phyloP scores from a whole-genome alignment of 2,329 filamentous ascomycete species.

The Diaporthe citrichinensis region DNA sequence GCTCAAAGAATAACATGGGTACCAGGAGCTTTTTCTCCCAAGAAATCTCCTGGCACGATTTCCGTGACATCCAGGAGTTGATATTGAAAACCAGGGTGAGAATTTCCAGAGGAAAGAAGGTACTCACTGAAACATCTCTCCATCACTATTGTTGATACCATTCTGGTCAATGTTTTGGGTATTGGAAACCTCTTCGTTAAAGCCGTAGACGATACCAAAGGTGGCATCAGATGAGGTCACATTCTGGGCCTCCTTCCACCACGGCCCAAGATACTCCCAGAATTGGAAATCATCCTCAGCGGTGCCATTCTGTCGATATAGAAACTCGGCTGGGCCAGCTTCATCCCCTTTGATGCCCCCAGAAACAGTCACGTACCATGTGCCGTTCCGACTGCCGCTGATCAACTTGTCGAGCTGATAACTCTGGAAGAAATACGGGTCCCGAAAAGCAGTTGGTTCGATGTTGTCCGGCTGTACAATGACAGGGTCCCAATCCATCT shows the following conservation, averaged over 20 bases:
- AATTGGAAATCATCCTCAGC: constrained; percentile 53
- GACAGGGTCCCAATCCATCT: constrained; percentile 53
- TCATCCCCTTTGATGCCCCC: constrained; percentile 53
- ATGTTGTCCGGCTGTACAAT: constrained; percentile 50
- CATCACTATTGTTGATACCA: constrained; percentile 55
- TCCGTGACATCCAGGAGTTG: too few relatives aligned
- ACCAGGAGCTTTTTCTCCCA: not conserved
- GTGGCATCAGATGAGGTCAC: constrained; percentile 52
- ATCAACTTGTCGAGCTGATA: constrained; percentile 52
- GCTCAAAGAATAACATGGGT: not conserved
- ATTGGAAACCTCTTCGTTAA: constrained; percentile 62
- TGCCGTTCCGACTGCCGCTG: constrained; percentile 47
- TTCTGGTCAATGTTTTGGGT: constrained; percentile 56
- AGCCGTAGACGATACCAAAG: constrained; percentile 56
- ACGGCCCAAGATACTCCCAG: constrained; percentile 47
- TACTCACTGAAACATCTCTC: constrained; percentile 52
- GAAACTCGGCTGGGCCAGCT: constrained; percentile 54
- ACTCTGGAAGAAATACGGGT: constrained; percentile 58
- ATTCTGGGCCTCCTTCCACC: constrained; percentile 57
- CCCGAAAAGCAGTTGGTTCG: constrained; percentile 55
- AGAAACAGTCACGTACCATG: constrained; percentile 57
- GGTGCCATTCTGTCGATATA: constrained; percentile 53
- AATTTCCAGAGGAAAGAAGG: not conserved
- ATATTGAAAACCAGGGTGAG: not conserved
- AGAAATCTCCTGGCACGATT: not conserved